phyloP scores from a whole-genome alignment of 108 stramenopile genomes.

The Pseudonitzschia pungens region DNA sequence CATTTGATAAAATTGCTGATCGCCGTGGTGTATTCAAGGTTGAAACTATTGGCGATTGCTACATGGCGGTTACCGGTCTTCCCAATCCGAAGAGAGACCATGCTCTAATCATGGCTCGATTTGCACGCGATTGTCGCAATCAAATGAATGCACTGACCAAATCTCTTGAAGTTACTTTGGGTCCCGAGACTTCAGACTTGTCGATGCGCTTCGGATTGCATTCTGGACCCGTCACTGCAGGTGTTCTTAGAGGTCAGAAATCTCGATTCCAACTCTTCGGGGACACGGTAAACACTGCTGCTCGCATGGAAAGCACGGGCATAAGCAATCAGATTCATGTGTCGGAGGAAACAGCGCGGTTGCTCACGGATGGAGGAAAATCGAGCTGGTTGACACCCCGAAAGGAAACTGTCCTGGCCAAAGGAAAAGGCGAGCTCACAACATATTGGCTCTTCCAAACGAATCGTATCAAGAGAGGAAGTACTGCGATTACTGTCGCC shows the following conservation, averaged over 20 bases:
- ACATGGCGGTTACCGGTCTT: slow-evolving; percentile 40
- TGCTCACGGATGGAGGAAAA: slow-evolving; percentile 31
- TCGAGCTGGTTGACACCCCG: slow-evolving; percentile 12
- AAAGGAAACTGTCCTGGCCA: slow-evolving; percentile 9
- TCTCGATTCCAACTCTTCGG: slow-evolving; percentile 56
- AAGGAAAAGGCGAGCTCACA: slow-evolving; percentile 19
- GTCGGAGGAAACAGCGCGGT: slow-evolving; percentile 39
- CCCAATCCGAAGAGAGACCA: slow-evolving; percentile 37
- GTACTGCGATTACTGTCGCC: background rate
- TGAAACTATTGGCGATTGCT: slow-evolving; percentile 55
- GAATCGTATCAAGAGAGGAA: background rate
- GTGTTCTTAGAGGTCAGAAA: slow-evolving; percentile 50
- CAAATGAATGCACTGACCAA: slow-evolving; percentile 23
- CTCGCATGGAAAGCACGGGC: slow-evolving; percentile 51
- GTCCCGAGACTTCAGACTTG: slow-evolving; percentile 34
- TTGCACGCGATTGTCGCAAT: slow-evolving; percentile 38
- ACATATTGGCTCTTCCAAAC: slow-evolving; percentile 10
- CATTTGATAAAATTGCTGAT: slow-evolving; percentile 43
- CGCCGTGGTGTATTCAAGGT: slow-evolving; percentile 48
- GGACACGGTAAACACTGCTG: slow-evolving; percentile 53
- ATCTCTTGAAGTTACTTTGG: slow-evolving; percentile 19
- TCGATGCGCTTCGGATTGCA: slow-evolving; percentile 45
- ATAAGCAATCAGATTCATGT: slow-evolving; percentile 37
- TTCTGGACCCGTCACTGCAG: slow-evolving; percentile 52
- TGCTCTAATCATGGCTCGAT: slow-evolving; percentile 37